Evolutionary conservation across 345 rosid species (phyloP).

Genomic region (Bruguiera parviflora): DNA sequence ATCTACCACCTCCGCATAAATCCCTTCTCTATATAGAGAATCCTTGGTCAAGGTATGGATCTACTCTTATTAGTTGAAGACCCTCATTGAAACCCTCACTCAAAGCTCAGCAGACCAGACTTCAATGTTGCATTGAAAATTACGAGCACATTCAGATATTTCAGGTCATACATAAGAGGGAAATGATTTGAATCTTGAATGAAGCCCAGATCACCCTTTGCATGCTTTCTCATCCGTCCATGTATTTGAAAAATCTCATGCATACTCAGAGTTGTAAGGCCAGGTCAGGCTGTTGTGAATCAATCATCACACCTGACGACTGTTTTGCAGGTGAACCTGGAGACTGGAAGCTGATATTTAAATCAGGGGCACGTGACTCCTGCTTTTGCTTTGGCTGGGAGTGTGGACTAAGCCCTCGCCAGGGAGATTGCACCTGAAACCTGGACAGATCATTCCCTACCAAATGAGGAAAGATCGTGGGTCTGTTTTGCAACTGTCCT

Average conservation of each 20-base stretch:
- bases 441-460: constrained; percentile 51
- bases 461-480: constrained; percentile 51
- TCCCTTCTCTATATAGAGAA: constrained; percentile 2
- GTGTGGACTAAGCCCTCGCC: constrained; percentile 57
- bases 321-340: constrained; percentile 83
- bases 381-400: constrained; percentile 54
- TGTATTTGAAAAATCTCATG: neutral
- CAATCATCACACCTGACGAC: constrained; percentile 64
- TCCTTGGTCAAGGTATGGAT: neutral
- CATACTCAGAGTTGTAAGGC: constrained; percentile 70
- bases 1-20: constrained; percentile 3
- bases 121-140: neutral
- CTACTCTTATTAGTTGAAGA: constrained; percentile 1
- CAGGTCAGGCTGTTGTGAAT: constrained; percentile 91
- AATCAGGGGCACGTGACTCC: constrained; percentile 77
- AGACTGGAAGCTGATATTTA: constrained; percentile 82
- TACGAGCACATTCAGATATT: constrained; percentile 10
- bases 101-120: constrained; percentile 5
- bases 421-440: constrained; percentile 57
- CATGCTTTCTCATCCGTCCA: neutral
- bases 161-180: neutral
- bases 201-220: constrained; percentile 8
- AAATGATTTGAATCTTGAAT: constrained; percentile 5
- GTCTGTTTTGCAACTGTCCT: constrained; percentile 44
- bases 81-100: neutral